Evolutionary conservation across 2,329 filamentous ascomycete species (phyloP).

Genomic region (Colletotrichum sp.): DNA sequence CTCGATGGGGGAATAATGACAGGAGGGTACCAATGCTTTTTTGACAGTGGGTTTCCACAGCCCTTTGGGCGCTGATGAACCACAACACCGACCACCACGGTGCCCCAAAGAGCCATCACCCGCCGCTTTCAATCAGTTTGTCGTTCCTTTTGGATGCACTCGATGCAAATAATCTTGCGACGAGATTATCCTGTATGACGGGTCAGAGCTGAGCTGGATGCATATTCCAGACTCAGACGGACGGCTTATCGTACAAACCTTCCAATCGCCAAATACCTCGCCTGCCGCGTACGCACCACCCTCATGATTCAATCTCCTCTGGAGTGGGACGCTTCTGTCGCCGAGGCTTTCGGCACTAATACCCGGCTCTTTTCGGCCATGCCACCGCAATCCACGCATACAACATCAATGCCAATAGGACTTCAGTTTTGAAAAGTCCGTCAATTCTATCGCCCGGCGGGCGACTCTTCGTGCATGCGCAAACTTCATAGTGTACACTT

Average conservation of each 20-base stretch:
- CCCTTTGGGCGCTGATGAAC: not conserved
- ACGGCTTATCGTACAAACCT: not conserved
- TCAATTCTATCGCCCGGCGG: not conserved
- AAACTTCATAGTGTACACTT: slow-evolving; percentile 12
- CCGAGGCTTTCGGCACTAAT: not conserved
- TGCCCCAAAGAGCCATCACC: not conserved
- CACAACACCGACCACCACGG: not conserved
- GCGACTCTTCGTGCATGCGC: not conserved
- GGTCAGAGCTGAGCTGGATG: not conserved
- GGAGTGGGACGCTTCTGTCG: not conserved
- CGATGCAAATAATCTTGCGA: not conserved
- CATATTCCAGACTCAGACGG: not conserved
- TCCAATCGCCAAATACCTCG: not conserved
- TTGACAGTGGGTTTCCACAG: slow-evolving; percentile 5
- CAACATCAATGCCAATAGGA: not conserved
- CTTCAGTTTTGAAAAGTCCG: not conserved
- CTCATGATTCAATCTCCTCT: not conserved
- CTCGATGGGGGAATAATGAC: slow-evolving; percentile 5
- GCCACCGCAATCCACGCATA: not conserved
- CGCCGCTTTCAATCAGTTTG: not conserved
- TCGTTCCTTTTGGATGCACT: not conserved
- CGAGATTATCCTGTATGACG: not conserved
- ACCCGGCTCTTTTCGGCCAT: not conserved
- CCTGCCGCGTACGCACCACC: not conserved
- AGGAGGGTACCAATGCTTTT: slow-evolving; percentile 19